Evolutionary conservation across 495 filamentous ascomycete genomes (phyloP).

Genomic region (Glonium stellatum): DNA sequence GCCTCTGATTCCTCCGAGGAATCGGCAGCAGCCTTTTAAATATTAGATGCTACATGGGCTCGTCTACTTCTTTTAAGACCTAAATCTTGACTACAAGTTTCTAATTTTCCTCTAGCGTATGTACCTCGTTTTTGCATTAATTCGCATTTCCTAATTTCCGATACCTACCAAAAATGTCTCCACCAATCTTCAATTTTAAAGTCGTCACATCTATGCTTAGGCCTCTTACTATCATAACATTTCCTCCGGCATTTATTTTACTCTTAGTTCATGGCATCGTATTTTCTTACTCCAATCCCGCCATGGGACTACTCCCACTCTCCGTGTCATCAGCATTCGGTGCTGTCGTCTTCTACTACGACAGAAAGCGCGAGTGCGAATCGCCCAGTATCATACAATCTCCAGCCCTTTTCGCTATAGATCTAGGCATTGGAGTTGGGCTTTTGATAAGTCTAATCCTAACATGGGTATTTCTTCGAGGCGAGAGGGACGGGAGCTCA

Average conservation of each 20-base stretch:
- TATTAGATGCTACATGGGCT: no score
- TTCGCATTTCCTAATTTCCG: no score
- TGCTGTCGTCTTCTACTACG: slow-evolving; percentile 7
- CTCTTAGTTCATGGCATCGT: slow-evolving; percentile 20
- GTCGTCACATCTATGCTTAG: slow-evolving; percentile 16
- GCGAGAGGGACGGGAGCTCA: neutral
- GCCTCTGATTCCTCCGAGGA: no score
- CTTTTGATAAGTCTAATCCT: slow-evolving; percentile 14
- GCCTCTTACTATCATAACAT: slow-evolving; percentile 9
- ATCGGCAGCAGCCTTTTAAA: no score
- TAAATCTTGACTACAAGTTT: no score
- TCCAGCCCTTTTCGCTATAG: slow-evolving; percentile 6
- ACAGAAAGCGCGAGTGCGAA: slow-evolving; percentile 13
- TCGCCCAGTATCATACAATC: slow-evolving; percentile 10
- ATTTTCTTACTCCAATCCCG: slow-evolving; percentile 6
- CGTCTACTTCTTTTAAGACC: no score
- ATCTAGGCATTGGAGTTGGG: slow-evolving; percentile 4
- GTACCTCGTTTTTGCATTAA: no score
- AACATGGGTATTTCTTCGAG: slow-evolving; percentile 7
- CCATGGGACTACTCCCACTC: slow-evolving; percentile 17
- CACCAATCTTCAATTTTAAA: neutral
- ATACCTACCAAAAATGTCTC: neutral
- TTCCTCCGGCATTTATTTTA: slow-evolving; percentile 19
- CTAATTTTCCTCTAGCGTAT: no score
- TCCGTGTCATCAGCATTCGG: slow-evolving; percentile 16